phyloP scores from a whole-genome alignment of 1,284 basidiomycete genomes.

The Ustilago vetiveriae region DNA sequence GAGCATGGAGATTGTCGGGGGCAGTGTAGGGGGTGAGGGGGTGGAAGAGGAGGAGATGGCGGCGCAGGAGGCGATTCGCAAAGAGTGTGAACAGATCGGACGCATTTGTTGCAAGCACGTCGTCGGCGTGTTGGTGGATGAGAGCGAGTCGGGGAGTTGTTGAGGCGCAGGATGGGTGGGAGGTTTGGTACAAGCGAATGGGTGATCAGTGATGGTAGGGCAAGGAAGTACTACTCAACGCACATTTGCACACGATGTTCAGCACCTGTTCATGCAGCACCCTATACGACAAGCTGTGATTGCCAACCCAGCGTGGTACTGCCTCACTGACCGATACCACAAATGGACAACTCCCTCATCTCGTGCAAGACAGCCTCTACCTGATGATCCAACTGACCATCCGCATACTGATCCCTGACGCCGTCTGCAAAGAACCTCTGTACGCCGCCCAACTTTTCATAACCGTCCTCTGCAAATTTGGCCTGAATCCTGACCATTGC shows the following conservation, averaged over 20 bases:
- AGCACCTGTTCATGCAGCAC: too few relatives aligned
- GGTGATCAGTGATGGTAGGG: too few relatives aligned
- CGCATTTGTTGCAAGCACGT: slow-evolving; percentile 42
- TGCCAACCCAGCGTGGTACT: too few relatives aligned
- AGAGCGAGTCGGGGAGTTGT: too few relatives aligned
- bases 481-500: slow-evolving; percentile 95
- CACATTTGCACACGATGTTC: too few relatives aligned
- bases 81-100: slow-evolving; percentile 22
- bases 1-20: slow-evolving; percentile 11
- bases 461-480: slow-evolving; percentile 96
- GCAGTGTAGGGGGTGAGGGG: not conserved
- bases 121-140: slow-evolving; percentile 19
- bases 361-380: slow-evolving; percentile 92
- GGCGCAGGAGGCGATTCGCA: slow-evolving; percentile 5
- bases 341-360: slow-evolving; percentile 92
- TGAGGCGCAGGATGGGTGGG: too few relatives aligned
- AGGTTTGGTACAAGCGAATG: too few relatives aligned
- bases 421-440: slow-evolving; percentile 76
- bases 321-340: slow-evolving; percentile 61
- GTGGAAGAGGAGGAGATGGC: slow-evolving; percentile 3
- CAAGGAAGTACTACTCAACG: too few relatives aligned
- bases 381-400: slow-evolving; percentile 93
- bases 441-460: slow-evolving; percentile 95
- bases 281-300: too few relatives aligned
- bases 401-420: slow-evolving; percentile 80